Evolutionary conservation across 176 grass and related monocot genomes (phyloP).

Genomic region (Avena sativa): DNA sequence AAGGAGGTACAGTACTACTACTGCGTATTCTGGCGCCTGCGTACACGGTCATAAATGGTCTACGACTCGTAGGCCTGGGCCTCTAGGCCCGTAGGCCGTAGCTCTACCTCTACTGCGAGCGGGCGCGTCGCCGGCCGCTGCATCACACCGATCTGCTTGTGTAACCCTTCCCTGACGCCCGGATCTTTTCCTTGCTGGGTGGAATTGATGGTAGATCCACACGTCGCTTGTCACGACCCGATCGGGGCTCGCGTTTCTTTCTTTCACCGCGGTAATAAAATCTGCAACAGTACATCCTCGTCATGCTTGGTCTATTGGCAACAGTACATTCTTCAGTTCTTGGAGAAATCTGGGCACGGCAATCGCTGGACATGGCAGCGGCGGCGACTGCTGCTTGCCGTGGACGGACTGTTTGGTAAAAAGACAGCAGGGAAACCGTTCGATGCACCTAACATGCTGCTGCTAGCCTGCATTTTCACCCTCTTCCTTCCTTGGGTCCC

Average conservation of each 20-base stretch:
- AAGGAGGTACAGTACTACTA: background rate
- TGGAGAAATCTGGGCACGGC: too few relatives aligned
- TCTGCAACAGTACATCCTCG: too few relatives aligned
- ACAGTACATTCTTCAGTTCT: too few relatives aligned
- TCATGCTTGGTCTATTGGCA: too few relatives aligned
- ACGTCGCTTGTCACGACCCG: background rate
- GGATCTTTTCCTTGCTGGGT: slow-evolving; percentile 50
- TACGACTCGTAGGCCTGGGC: slow-evolving; percentile 29
- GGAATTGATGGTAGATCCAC: slow-evolving; percentile 23
- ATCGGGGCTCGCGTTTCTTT: too few relatives aligned
- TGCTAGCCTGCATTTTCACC: too few relatives aligned
- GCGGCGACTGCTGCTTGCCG: too few relatives aligned
- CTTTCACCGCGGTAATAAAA: background rate
- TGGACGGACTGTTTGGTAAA: too few relatives aligned
- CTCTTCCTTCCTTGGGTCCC: background rate
- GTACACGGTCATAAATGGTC: slow-evolving; percentile 23
- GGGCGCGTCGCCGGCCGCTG: slow-evolving; percentile 20
- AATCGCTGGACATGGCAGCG: too few relatives aligned
- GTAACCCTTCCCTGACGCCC: slow-evolving; percentile 45
- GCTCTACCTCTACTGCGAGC: background rate
- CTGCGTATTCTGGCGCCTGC: background rate
- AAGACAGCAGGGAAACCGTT: too few relatives aligned
- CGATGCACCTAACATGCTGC: too few relatives aligned
- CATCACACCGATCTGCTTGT: slow-evolving; percentile 40
- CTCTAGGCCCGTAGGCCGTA: background rate